phyloP scores from a whole-genome alignment of 2,329 filamentous ascomycete genomes.

The Colletotrichum sp. region DNA sequence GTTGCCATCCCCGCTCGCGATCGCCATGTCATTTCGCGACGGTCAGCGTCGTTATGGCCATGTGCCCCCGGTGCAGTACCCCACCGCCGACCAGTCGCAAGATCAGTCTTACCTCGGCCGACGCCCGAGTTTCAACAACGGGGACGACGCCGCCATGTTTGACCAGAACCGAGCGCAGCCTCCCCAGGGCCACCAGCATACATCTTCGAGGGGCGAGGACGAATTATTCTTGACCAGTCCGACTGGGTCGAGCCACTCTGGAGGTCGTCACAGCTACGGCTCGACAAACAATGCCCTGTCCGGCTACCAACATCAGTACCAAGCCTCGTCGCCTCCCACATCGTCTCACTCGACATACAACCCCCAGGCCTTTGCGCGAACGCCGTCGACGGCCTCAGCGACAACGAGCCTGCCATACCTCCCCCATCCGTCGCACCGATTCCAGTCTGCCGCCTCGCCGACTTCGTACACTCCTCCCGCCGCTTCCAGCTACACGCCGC shows the following conservation, averaged over 20 bases:
- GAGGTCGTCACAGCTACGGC: slow-evolving; percentile 42
- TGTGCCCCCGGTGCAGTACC: slow-evolving; percentile 69
- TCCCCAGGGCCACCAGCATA: slow-evolving; percentile 29
- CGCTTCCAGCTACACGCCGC: slow-evolving; percentile 50
- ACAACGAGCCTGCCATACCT: slow-evolving; percentile 53
- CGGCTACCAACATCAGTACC: slow-evolving; percentile 58
- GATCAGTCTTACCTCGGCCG: slow-evolving; percentile 51
- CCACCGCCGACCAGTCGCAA: slow-evolving; percentile 48
- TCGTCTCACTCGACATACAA: slow-evolving; percentile 67
- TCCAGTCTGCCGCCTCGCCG: slow-evolving; percentile 41
- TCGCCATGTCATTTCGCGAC: slow-evolving; percentile 67
- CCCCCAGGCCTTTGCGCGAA: slow-evolving; percentile 67
- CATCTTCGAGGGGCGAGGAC: slow-evolving; percentile 48
- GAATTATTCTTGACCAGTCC: slow-evolving; percentile 69
- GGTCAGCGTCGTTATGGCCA: slow-evolving; percentile 70
- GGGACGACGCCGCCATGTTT: slow-evolving; percentile 67
- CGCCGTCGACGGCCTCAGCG: slow-evolving; percentile 58
- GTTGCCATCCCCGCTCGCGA: background rate
- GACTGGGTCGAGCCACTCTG: slow-evolving; percentile 32
- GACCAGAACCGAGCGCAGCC: slow-evolving; percentile 15
- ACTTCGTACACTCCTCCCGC: slow-evolving; percentile 41
- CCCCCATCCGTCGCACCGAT: slow-evolving; percentile 44
- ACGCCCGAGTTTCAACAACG: slow-evolving; percentile 76
- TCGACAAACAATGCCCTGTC: slow-evolving; percentile 51
- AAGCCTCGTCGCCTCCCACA: slow-evolving; percentile 50